Evolutionary conservation across 1,139 yeast species (phyloP).

Genomic region (Trichomonascaceae sp.): DNA sequence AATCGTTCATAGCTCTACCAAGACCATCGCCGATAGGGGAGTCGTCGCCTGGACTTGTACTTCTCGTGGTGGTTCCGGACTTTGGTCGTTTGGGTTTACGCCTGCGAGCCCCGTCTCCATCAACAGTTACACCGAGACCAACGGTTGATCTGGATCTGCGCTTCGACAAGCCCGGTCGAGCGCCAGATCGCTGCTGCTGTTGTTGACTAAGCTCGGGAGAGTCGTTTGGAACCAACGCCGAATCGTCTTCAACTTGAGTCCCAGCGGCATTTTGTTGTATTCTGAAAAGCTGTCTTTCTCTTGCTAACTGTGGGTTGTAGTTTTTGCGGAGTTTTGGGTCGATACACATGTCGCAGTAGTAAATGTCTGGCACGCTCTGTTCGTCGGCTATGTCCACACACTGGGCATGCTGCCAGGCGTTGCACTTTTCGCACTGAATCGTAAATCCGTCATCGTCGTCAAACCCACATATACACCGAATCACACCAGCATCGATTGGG

Average conservation of each 20-base stretch:
- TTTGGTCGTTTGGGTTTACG: constrained; percentile 1
- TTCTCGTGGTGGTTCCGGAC: not conserved
- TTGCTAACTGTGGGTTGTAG: constrained; percentile 41
- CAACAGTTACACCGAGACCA: not conserved
- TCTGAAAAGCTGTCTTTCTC: constrained; percentile 17
- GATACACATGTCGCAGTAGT: constrained; percentile 71
- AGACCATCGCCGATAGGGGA: not conserved
- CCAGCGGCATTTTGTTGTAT: too few species aligned
- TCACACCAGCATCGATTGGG: constrained; percentile 54
- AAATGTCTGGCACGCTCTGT: constrained; percentile 72
- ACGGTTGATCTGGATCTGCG: constrained; percentile 1
- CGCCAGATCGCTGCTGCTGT: constrained; percentile 4
- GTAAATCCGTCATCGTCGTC: constrained; percentile 94
- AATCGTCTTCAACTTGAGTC: too few species aligned
- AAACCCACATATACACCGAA: constrained; percentile 80
- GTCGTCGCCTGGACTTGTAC: not conserved
- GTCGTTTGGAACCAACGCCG: too few species aligned
- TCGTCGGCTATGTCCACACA: constrained; percentile 70
- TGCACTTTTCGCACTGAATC: constrained; percentile 84
- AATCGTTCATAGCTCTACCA: too few species aligned
- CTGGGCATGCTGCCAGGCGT: constrained; percentile 87
- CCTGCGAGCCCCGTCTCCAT: too few species aligned
- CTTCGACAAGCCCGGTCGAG: too few species aligned
- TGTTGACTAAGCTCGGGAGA: constrained; percentile 4
- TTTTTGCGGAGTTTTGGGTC: constrained; percentile 42